These are phyloP conservation scores for Penstemon newberryi DNA, from an alignment of 257 asterid species.

Conservation along the genomic window DNA sequence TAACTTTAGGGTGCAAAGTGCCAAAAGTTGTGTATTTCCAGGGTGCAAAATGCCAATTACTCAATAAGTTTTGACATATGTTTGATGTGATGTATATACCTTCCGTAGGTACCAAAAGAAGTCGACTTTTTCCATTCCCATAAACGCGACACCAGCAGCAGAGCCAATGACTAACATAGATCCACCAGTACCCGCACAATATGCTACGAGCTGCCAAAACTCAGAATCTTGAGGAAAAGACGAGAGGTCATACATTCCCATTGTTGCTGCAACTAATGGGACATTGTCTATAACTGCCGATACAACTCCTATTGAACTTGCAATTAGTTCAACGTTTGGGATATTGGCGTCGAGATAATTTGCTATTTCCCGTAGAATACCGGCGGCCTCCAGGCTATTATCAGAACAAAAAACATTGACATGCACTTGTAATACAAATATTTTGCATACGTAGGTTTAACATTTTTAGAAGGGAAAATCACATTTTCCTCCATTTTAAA, in stretches of 20 bases:
- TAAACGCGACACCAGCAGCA: slow-evolving; percentile 95
- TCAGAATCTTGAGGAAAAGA: slow-evolving; percentile 85
- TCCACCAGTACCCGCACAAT: slow-evolving; percentile 97
- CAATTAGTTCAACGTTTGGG: slow-evolving; percentile 66
- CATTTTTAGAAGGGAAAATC: background rate
- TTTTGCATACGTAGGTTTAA: too few relatives aligned
- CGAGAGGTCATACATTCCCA: slow-evolving; percentile 94
- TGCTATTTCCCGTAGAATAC: slow-evolving; percentile 85
- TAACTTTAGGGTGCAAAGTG: too few relatives aligned
- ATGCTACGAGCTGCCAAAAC: slow-evolving; percentile 95
- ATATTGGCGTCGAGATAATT: slow-evolving; percentile 87
- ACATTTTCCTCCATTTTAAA: background rate
- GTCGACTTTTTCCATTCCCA: slow-evolving; percentile 98
- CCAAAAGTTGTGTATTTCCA: too few relatives aligned
- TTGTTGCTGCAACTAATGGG: slow-evolving; percentile 94
- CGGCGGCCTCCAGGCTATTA: slow-evolving; percentile 90
- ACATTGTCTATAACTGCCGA: slow-evolving; percentile 95
- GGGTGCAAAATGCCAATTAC: too few relatives aligned
- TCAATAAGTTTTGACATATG: too few relatives aligned
- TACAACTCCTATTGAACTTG: slow-evolving; percentile 86
- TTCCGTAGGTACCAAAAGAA: slow-evolving; percentile 92
- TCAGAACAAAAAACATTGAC: slow-evolving; percentile 13
- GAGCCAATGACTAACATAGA: slow-evolving; percentile 94
- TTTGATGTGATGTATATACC: slow-evolving; percentile 37
- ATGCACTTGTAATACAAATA: too few relatives aligned